phyloP scores from a whole-genome alignment of 2,329 filamentous ascomycete species.

The Alternaria infectoria region DNA sequence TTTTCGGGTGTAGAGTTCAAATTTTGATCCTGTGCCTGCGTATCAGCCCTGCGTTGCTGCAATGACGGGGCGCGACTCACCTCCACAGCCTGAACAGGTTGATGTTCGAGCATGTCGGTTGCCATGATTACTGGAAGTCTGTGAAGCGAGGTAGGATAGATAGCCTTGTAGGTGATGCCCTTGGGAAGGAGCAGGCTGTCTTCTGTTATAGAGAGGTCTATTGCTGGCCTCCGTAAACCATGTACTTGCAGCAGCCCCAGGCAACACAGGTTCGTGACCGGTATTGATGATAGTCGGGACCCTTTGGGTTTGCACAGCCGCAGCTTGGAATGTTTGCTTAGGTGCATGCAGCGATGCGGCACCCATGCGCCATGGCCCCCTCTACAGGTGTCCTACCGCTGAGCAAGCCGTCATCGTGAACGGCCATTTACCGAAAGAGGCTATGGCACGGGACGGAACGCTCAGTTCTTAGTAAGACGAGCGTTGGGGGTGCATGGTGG shows the following conservation, averaged over 20 bases:
- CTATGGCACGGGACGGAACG: neutral
- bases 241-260: slow-evolving; percentile 16
- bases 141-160: slow-evolving; percentile 11
- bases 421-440: neutral
- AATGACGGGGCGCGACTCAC: slow-evolving; percentile 24
- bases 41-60: slow-evolving; percentile 33
- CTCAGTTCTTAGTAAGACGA: neutral
- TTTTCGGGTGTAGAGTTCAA: slow-evolving; percentile 16
- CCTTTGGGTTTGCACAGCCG: slow-evolving; percentile 31
- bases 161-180: slow-evolving; percentile 30
- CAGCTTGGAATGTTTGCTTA: slow-evolving; percentile 2
- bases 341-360: neutral
- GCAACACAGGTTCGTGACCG: slow-evolving; percentile 22
- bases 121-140: slow-evolving; percentile 24
- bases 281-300: slow-evolving; percentile 4
- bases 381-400: neutral
- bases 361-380: neutral
- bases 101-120: slow-evolving; percentile 21
- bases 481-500: neutral
- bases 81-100: slow-evolving; percentile 22
- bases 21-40: slow-evolving; percentile 22
- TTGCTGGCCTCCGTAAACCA: slow-evolving; percentile 38
- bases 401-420: neutral
- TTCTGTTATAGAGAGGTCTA: slow-evolving; percentile 29
- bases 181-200: slow-evolving; percentile 20